Evolutionary conservation across 768 basidiomycete species (phyloP).

Genomic region (Pleurotus pulmonarius): DNA sequence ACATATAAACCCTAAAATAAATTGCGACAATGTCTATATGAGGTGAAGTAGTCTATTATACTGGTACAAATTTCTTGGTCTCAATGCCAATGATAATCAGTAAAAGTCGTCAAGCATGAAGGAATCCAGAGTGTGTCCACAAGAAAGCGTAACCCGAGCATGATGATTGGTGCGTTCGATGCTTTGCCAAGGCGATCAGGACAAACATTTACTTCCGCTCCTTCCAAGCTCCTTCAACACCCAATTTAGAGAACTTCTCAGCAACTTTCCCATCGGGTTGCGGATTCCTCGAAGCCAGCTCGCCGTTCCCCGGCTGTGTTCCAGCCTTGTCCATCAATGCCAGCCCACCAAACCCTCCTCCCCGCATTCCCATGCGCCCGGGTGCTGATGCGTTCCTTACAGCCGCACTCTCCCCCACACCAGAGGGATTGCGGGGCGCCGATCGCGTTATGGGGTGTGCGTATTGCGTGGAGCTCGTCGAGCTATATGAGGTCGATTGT

Average conservation of each 20-base stretch:
- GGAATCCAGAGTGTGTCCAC: too few relatives aligned
- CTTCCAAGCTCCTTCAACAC: conserved; percentile 45
- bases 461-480: conserved; percentile 33
- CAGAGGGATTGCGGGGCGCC: conserved; percentile 35
- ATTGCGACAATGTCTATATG: too few relatives aligned
- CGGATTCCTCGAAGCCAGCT: conserved; percentile 42
- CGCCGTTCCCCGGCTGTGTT: conserved; percentile 30
- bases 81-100: too few relatives aligned
- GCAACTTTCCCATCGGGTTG: conserved; percentile 40
- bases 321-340: conserved; percentile 38
- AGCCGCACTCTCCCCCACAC: conserved; percentile 45
- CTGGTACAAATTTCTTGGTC: too few relatives aligned
- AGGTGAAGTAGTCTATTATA: too few relatives aligned
- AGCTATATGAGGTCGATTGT: conserved; percentile 32
- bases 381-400: conserved; percentile 37
- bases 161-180: neutral
- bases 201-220: conserved; percentile 32
- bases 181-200: neutral
- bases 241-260: conserved; percentile 43
- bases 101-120: neutral
- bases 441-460: conserved; percentile 43
- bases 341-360: conserved; percentile 37
- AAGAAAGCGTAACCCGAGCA: neutral
- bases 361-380: conserved; percentile 40
- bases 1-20: too few relatives aligned